Percentiles rank a stretch among this genome's conserved stretches.
Conservation (phyloP, 495 filamentous ascomycete genomes). For the Aspergillus diversus region DNA sequence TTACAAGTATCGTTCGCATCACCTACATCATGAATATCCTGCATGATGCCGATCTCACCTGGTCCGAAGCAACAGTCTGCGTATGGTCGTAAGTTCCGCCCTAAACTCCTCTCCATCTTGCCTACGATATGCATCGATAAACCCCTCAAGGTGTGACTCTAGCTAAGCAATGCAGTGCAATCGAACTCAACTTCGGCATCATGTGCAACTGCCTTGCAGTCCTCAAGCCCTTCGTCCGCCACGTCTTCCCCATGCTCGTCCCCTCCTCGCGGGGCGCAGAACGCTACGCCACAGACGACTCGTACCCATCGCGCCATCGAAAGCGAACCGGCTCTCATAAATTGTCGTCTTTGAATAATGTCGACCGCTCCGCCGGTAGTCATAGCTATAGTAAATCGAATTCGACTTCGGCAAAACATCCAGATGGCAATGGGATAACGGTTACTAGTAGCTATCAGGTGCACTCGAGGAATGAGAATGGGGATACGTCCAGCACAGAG, state of each 20-base stretch:
- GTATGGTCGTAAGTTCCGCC: conserved; percentile 3
- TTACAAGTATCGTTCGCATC: conserved; percentile 9
- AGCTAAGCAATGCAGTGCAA: not conserved
- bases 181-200: conserved; percentile 11
- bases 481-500: conserved; percentile 2
- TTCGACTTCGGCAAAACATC: not conserved
- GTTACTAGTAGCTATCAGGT: conserved; percentile 8
- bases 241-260: conserved; percentile 10
- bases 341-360: not conserved
- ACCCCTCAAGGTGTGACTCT: no score
- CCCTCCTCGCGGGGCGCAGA: not conserved
- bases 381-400: not conserved
- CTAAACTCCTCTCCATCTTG: no score
- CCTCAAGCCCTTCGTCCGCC: conserved; percentile 11
- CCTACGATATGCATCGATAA: no score
- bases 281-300: not conserved
- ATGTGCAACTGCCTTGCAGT: conserved; percentile 12
- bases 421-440: not conserved
- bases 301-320: not conserved
- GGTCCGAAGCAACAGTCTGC: conserved; percentile 10
- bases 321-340: conserved; percentile 6
- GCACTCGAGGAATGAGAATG: not conserved
- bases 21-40: conserved; percentile 11
- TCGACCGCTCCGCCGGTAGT: not conserved
- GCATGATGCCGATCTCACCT: conserved; percentile 2